These are phyloP conservation scores for Pichia cabralensis DNA, from an alignment of 805 yeast species.

Conservation along the genomic window DNA sequence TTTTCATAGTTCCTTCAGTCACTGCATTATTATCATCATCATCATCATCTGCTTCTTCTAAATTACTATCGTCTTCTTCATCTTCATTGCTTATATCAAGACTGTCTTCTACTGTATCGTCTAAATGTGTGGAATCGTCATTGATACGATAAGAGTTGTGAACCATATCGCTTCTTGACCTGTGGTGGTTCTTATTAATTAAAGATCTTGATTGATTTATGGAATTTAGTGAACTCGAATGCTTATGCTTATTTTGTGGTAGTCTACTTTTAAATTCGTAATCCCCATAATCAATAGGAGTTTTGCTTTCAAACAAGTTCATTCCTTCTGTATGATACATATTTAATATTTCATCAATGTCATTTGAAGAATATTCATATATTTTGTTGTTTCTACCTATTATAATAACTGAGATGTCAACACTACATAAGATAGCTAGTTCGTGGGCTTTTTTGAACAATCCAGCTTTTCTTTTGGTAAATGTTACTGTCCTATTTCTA, in stretches of 20 bases:
- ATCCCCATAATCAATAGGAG: constrained; percentile 59
- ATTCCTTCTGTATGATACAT: constrained; percentile 23
- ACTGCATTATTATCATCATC: constrained; percentile 2
- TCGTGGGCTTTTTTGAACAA: constrained; percentile 81
- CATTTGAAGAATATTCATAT: constrained; percentile 74
- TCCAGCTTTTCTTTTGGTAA: constrained; percentile 91
- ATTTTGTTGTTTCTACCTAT: constrained; percentile 74
- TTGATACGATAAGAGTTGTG: no score
- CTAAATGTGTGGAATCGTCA: no score
- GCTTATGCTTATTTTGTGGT: neutral
- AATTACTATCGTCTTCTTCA: neutral
- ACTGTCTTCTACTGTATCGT: no score
- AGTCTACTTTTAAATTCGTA: constrained; percentile 25
- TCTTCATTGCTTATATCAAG: no score
- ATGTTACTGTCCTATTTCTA: constrained; percentile 77
- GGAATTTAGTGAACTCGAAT: neutral
- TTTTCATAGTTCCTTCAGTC: no score
- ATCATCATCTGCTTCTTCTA: constrained; percentile 1
- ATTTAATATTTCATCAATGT: constrained; percentile 40
- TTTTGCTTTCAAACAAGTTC: constrained; percentile 45
- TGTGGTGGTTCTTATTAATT: neutral
- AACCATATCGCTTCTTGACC: constrained; percentile 2
- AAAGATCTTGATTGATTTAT: neutral
- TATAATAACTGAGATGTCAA: constrained; percentile 84
- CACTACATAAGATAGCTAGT: constrained; percentile 82